Percentiles rank a stretch among this genome's conserved stretches.
Conservation (phyloP, 352 stramenopile genomes). For the Peronospora farinosa region DNA sequence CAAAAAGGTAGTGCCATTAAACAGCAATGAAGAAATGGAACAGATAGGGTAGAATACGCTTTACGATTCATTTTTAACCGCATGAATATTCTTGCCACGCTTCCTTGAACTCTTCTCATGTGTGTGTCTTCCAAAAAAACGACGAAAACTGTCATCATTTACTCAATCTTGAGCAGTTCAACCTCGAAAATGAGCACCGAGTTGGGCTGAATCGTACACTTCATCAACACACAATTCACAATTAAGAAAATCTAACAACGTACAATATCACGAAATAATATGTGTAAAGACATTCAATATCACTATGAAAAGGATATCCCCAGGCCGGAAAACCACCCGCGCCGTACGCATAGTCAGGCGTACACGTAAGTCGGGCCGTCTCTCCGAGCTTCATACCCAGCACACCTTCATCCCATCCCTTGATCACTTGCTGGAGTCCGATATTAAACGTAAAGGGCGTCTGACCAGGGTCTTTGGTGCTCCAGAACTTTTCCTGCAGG, state of each 20-base stretch:
- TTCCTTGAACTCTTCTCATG: background rate
- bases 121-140: slow-evolving; percentile 1
- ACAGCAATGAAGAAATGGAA: too few species aligned
- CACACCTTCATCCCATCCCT: slow-evolving; percentile 93
- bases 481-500: slow-evolving; percentile 91
- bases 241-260: slow-evolving; percentile 32
- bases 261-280: slow-evolving; percentile 2
- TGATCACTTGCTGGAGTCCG: slow-evolving; percentile 91
- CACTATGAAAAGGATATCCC: slow-evolving; percentile 74
- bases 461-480: slow-evolving; percentile 93
- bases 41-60: too few species aligned
- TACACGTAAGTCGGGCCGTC: slow-evolving; percentile 86
- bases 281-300: background rate
- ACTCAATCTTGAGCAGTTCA: slow-evolving; percentile 82
- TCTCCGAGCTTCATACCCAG: slow-evolving; percentile 85
- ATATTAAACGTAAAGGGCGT: slow-evolving; percentile 91
- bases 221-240: slow-evolving; percentile 8
- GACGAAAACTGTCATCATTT: slow-evolving; percentile 3
- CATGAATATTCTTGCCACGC: slow-evolving; percentile 1
- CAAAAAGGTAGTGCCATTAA: too few species aligned
- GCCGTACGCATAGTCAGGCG: slow-evolving; percentile 94
- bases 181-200: slow-evolving; percentile 90
- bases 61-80: too few species aligned
- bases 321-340: slow-evolving; percentile 87
- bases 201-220: slow-evolving; percentile 88